phyloP scores from a whole-genome alignment of 2,329 filamentous ascomycete genomes.

The Pseudogymnoascus sp. region DNA sequence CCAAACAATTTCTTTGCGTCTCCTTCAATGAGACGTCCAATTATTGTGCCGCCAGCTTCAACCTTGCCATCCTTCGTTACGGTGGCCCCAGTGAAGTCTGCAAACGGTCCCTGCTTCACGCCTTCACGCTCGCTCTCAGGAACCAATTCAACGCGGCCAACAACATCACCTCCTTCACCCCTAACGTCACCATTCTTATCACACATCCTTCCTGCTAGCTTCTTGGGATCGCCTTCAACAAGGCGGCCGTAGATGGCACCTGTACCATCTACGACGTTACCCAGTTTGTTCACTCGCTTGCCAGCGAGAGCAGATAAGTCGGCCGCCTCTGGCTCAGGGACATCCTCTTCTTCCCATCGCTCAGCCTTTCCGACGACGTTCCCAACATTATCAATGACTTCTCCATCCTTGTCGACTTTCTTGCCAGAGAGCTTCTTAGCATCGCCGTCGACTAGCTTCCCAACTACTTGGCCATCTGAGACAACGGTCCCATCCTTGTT shows the following conservation, averaged over 20 bases:
- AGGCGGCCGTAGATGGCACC: conserved; percentile 55
- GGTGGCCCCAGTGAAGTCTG: conserved; percentile 54
- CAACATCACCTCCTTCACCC: conserved; percentile 62
- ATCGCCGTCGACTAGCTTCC: conserved; percentile 56
- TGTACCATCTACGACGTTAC: conserved; percentile 47
- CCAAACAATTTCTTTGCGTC: conserved; percentile 66
- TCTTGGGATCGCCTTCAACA: conserved; percentile 55
- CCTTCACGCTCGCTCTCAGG: conserved; percentile 57
- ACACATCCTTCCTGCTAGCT: conserved; percentile 59
- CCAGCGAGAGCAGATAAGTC: conserved; percentile 57
- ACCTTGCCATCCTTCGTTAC: conserved; percentile 62
- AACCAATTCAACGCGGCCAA: conserved; percentile 60
- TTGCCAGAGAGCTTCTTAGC: conserved; percentile 55
- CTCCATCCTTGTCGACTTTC: conserved; percentile 59
- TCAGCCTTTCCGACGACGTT: conserved; percentile 60
- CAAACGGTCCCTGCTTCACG: conserved; percentile 58
- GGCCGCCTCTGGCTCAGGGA: conserved; percentile 36
- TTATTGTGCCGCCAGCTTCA: conserved; percentile 57
- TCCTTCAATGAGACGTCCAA: conserved; percentile 63
- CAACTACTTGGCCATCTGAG: conserved; percentile 45
- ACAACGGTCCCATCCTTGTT: conserved; percentile 45
- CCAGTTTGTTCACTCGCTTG: conserved; percentile 63
- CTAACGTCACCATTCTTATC: conserved; percentile 64
- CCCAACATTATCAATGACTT: conserved; percentile 58
- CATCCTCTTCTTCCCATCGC: conserved; percentile 50